Evolutionary conservation across 2,329 filamentous ascomycete genomes (phyloP).

Genomic region (Corynespora cassiicola): DNA sequence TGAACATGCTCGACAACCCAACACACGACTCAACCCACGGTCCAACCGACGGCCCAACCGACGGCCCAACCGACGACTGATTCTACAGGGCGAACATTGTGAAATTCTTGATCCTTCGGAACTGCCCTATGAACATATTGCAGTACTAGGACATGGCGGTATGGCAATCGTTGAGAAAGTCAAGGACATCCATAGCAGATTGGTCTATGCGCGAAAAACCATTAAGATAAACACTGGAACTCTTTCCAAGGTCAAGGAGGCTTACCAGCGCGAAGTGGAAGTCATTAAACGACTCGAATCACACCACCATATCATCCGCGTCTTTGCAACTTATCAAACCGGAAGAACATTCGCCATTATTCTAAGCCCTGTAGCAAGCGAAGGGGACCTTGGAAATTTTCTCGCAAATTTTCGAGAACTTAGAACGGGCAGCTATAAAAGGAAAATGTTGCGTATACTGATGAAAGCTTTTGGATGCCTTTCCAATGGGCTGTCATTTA

Average conservation of each 20-base stretch:
- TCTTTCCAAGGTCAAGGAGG: too few relatives aligned
- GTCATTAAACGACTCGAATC: conserved; percentile 14
- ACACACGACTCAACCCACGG: too few relatives aligned
- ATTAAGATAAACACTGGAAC: too few relatives aligned
- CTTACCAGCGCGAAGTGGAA: conserved; percentile 15
- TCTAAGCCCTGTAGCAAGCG: conserved; percentile 22
- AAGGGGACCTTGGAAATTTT: conserved; percentile 23
- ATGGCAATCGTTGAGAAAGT: conserved; percentile 19
- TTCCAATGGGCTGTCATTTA: conserved; percentile 17
- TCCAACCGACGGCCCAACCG: too few relatives aligned
- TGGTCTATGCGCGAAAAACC: conserved; percentile 14
- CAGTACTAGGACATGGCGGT: conserved; percentile 13
- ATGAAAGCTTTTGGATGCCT: conserved; percentile 23
- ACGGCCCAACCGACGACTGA: too few relatives aligned
- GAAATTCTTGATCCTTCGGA: too few relatives aligned
- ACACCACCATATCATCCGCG: conserved; percentile 19
- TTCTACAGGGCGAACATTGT: too few relatives aligned
- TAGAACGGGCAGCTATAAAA: background rate
- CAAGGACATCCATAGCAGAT: conserved; percentile 9
- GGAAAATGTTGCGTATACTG: conserved; percentile 3
- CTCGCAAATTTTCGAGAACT: conserved; percentile 14
- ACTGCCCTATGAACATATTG: conserved; percentile 11
- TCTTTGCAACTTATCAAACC: conserved; percentile 18
- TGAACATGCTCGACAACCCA: too few relatives aligned
- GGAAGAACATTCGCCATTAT: conserved; percentile 15